A percentile compares a stretch with the other conserved stretches of the same genome.
phyloP scores from a whole-genome alignment of 176 grass and related monocot genomes.

The Juncus effusus region DNA sequence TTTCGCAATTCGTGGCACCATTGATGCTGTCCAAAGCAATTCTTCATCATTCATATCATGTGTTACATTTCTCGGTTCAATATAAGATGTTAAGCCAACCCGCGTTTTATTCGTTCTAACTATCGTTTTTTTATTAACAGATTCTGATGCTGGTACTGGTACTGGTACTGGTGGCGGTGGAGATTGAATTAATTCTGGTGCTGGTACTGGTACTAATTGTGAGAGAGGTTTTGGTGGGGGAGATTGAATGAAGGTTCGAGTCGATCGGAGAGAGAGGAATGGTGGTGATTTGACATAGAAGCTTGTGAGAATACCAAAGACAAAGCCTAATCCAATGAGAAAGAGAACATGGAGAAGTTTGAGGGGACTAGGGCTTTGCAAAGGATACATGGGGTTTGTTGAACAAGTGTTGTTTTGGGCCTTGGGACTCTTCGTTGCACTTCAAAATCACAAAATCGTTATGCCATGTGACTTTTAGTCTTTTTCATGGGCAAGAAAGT shows the following conservation, averaged over 20 bases:
- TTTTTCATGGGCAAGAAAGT: slow-evolving; percentile 22
- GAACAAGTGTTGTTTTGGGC: slow-evolving; percentile 16
- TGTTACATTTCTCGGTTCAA: background rate
- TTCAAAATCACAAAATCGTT: slow-evolving; percentile 1
- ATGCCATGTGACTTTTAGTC: slow-evolving; percentile 6
- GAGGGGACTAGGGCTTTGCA: slow-evolving; percentile 21
- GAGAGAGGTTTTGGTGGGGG: background rate
- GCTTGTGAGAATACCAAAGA: slow-evolving; percentile 40
- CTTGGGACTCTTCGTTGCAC: slow-evolving; percentile 10
- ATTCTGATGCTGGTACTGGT: background rate
- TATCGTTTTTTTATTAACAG: background rate
- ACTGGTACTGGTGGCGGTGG: background rate
- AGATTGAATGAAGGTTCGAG: slow-evolving; percentile 20
- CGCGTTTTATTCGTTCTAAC: background rate
- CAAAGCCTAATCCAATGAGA: slow-evolving; percentile 47
- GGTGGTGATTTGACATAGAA: slow-evolving; percentile 27
- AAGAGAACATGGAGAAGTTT: slow-evolving; percentile 33
- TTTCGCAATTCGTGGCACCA: slow-evolving; percentile 30
- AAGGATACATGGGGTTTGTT: slow-evolving; percentile 19
- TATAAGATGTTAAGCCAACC: background rate
- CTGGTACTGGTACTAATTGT: background rate
- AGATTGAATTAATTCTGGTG: background rate
- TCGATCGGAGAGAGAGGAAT: background rate
- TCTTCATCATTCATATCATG: slow-evolving; percentile 34
- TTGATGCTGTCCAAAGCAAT: slow-evolving; percentile 50